A percentile compares a stretch with the other conserved stretches of the same genome.
These are phyloP conservation scores for Trichocladium uniseriatum DNA, from an alignment of 495 filamentous ascomycete species.

Conservation along the genomic window DNA sequence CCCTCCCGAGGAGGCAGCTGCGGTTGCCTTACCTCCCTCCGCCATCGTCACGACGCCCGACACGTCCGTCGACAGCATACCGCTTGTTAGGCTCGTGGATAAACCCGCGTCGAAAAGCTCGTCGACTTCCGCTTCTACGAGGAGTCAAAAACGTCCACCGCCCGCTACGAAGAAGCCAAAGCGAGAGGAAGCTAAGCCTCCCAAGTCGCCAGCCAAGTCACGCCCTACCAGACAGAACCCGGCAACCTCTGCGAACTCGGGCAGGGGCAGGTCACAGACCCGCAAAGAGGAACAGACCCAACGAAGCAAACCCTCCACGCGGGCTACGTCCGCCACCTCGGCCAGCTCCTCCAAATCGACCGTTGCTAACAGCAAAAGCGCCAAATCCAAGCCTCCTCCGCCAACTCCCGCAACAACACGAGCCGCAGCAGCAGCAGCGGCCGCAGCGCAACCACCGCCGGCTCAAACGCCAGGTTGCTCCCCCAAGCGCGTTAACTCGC, in stretches of 20 bases:
- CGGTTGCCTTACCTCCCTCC: conserved; percentile 8
- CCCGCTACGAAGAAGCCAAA: background rate
- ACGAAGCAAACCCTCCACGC: background rate
- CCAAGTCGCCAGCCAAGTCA: background rate
- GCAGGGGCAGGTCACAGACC: conserved; percentile 7
- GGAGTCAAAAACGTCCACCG: background rate
- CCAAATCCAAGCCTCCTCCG: background rate
- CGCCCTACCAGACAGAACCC: conserved; percentile 7
- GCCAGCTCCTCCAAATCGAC: conserved; percentile 9
- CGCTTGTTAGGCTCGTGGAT: background rate
- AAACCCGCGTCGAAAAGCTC: background rate
- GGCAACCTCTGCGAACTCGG: too few species aligned
- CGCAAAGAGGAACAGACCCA: background rate
- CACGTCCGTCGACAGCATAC: conserved; percentile 7
- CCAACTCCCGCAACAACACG: background rate
- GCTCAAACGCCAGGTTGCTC: conserved; percentile 12
- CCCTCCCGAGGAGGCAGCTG: conserved; percentile 16
- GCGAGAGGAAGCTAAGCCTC: background rate
- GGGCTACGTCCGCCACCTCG: conserved; percentile 6
- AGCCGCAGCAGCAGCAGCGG: conserved; percentile 11
- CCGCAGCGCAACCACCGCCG: too few species aligned
- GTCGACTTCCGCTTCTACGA: background rate
- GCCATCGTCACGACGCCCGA: conserved; percentile 17
- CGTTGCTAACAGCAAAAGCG: conserved; percentile 1
- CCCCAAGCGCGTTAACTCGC: conserved; percentile 25